phyloP scores from a whole-genome alignment of 129 eudicot species.

The Ambrosia artemisiifolia region DNA sequence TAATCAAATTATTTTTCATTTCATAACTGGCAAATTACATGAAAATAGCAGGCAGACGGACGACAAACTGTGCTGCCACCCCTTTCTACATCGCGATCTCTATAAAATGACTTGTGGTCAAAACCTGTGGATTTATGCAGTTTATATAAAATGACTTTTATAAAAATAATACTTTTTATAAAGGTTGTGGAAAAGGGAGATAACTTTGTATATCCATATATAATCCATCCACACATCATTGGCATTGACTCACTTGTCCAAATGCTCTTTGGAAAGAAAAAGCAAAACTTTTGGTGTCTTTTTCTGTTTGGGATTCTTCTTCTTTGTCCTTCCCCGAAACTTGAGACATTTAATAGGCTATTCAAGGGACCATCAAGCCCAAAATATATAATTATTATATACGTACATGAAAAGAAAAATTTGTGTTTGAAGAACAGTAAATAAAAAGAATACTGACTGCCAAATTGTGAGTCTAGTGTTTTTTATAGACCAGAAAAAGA shows the following conservation, averaged over 20 bases:
- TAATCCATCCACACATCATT: slow-evolving; percentile 34
- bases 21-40: no score
- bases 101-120: no score
- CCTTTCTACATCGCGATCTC: no score
- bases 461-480: slow-evolving; percentile 5
- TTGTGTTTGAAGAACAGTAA: background rate
- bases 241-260: slow-evolving; percentile 65
- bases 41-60: no score
- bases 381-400: background rate
- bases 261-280: slow-evolving; percentile 39
- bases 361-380: slow-evolving; percentile 19
- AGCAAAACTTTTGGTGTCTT: slow-evolving; percentile 30
- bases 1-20: no score
- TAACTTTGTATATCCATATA: slow-evolving; percentile 31
- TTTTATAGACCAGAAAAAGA: background rate
- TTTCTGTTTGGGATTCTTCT: slow-evolving; percentile 28
- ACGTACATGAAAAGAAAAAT: background rate
- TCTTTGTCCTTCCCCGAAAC: slow-evolving; percentile 28
- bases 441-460: background rate
- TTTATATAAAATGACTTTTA: background rate
- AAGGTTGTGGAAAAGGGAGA: slow-evolving; percentile 21
- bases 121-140: background rate
- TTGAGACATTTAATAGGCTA: slow-evolving; percentile 22
- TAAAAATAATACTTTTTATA: background rate
- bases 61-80: no score